phyloP scores from a whole-genome alignment of 2,329 filamentous ascomycete genomes.

The Ophiostoma populinum region DNA sequence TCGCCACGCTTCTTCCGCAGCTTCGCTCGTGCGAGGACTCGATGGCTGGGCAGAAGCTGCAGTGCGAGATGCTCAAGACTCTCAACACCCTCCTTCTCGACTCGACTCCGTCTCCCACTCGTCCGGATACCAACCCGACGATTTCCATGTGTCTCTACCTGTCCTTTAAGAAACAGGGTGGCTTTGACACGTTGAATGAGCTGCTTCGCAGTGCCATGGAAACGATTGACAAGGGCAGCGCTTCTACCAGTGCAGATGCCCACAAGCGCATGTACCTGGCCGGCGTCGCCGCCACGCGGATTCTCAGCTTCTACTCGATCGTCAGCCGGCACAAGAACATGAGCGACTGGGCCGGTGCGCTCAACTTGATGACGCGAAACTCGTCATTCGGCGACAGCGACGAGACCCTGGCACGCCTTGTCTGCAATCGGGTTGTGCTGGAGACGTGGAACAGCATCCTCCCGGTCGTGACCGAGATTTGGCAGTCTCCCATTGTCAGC shows the following conservation, averaged over 20 bases:
- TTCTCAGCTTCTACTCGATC: slow-evolving; percentile 64
- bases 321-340: slow-evolving; percentile 66
- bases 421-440: slow-evolving; percentile 70
- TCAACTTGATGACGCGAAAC: background rate
- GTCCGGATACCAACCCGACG: slow-evolving; percentile 21
- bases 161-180: slow-evolving; percentile 69
- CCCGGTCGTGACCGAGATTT: slow-evolving; percentile 59
- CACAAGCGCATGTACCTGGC: slow-evolving; percentile 25
- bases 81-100: slow-evolving; percentile 68
- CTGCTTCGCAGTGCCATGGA: slow-evolving; percentile 50
- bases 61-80: slow-evolving; percentile 64
- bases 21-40: slow-evolving; percentile 32
- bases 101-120: slow-evolving; percentile 31
- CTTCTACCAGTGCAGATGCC: too few species aligned
- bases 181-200: slow-evolving; percentile 54
- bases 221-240: slow-evolving; percentile 25
- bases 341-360: background rate
- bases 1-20: slow-evolving; percentile 51
- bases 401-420: too few species aligned
- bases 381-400: background rate
- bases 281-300: slow-evolving; percentile 53
- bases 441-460: slow-evolving; percentile 70
- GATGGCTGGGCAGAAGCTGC: slow-evolving; percentile 57
- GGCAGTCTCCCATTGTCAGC: slow-evolving; percentile 72
- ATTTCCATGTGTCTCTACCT: slow-evolving; percentile 62